Percentiles rank a stretch among this genome's conserved stretches.
These are phyloP conservation scores for Hypocrella siamensis DNA, from an alignment of 2,329 filamentous ascomycete species.

Conservation along the genomic window DNA sequence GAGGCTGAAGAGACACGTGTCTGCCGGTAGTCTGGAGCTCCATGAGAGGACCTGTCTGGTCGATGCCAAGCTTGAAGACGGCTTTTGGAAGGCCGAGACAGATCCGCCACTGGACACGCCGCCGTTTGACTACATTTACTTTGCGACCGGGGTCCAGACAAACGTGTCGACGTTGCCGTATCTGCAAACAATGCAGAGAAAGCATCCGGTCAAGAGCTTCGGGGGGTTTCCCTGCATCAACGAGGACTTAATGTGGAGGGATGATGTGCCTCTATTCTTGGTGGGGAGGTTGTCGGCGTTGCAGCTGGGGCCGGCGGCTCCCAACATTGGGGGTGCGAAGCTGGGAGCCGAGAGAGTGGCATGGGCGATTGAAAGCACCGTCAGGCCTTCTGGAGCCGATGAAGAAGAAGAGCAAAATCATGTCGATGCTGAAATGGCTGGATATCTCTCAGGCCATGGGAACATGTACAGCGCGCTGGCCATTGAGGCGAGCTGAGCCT, in stretches of 20 bases:
- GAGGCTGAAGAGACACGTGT: constrained; percentile 44
- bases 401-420: constrained; percentile 1
- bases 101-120: constrained; percentile 39
- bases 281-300: constrained; percentile 53
- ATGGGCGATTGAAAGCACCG: constrained; percentile 49
- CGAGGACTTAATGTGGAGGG: constrained; percentile 61
- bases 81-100: constrained; percentile 28
- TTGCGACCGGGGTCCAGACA: constrained; percentile 56
- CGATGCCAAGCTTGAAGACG: constrained; percentile 31
- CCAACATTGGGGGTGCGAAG: constrained; percentile 59
- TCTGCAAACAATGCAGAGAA: constrained; percentile 39
- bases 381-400: constrained; percentile 8
- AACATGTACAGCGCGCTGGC: constrained; percentile 19
- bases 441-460: constrained; percentile 18
- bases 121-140: constrained; percentile 53
- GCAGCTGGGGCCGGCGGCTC: constrained; percentile 54
- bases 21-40: constrained; percentile 34
- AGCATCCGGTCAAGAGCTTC: constrained; percentile 44
- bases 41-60: constrained; percentile 41
- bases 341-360: constrained; percentile 58
- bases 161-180: constrained; percentile 46
- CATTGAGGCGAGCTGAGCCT: constrained; percentile 1
- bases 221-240: constrained; percentile 59
- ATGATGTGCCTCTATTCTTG: constrained; percentile 58
- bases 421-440: constrained; percentile 6